phyloP scores from a whole-genome alignment of 2,329 filamentous ascomycete species.

The Talaromyces sp. region DNA sequence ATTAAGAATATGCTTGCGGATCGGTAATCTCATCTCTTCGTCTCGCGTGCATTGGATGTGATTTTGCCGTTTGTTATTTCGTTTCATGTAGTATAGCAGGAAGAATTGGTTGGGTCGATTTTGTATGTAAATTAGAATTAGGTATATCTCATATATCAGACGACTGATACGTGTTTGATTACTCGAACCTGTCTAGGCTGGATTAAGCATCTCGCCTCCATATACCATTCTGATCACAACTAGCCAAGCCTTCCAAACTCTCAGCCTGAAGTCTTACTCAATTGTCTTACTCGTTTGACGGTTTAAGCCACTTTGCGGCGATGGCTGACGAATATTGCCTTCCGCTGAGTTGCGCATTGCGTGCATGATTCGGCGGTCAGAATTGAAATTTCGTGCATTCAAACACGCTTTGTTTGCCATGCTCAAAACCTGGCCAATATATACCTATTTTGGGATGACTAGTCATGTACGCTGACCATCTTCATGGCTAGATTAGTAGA shows the following conservation, averaged over 20 bases:
- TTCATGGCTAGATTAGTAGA: not conserved
- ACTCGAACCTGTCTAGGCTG: not conserved
- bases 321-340: not conserved
- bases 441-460: not conserved
- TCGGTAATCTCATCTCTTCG: conserved; percentile 54
- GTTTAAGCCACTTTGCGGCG: no score
- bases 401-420: conserved; percentile 1
- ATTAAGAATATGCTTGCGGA: conserved; percentile 82
- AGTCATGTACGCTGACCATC: not conserved
- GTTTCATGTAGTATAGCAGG: conserved; percentile 19
- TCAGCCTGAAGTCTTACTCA: not conserved
- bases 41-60: not conserved
- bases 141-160: not conserved
- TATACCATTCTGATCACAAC: not conserved
- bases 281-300: not conserved
- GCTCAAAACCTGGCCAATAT: not conserved
- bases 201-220: not conserved
- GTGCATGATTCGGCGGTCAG: not conserved
- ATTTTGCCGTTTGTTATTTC: not conserved
- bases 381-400: conserved; percentile 3
- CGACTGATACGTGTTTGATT: not conserved
- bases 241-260: not conserved
- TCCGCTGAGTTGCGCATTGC: not conserved
- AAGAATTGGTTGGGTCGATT: not conserved
- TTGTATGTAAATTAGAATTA: conserved; percentile 15